Evolutionary conservation across 805 yeast species (phyloP).

Genomic region (Nakazawaea peltata): DNA sequence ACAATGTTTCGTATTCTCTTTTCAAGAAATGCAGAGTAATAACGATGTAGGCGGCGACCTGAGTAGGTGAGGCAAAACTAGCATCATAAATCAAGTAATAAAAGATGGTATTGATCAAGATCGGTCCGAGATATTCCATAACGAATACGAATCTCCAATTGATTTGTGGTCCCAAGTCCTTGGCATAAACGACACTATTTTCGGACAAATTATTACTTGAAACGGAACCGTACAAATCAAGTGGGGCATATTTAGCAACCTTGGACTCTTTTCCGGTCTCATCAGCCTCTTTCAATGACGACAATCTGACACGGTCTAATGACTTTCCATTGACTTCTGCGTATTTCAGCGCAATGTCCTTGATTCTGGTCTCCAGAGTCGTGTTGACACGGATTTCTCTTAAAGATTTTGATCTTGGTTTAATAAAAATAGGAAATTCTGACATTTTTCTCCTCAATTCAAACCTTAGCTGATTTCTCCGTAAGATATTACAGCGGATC

Average conservation of each 20-base stretch:
- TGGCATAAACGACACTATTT: conserved; percentile 45
- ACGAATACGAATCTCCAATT: conserved; percentile 88
- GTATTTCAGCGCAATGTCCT: conserved; percentile 31
- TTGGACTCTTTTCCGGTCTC: conserved; percentile 20
- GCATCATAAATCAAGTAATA: conserved; percentile 37
- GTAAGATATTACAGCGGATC: too few species aligned
- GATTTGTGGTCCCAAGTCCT: conserved; percentile 91
- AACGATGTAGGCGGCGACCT: conserved; percentile 43
- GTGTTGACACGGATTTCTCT: conserved; percentile 37
- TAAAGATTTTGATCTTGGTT: conserved; percentile 54
- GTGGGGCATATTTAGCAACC: conserved; percentile 30
- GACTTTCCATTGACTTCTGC: conserved; percentile 29
- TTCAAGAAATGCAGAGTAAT: conserved; percentile 73
- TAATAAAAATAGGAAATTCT: conserved; percentile 29
- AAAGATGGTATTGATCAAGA: conserved; percentile 66
- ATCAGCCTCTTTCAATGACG: conserved; percentile 27
- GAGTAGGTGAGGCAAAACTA: conserved; percentile 39
- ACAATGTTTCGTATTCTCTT: conserved; percentile 82
- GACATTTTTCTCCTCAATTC: not conserved
- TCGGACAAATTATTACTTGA: conserved; percentile 34
- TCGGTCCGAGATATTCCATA: conserved; percentile 86
- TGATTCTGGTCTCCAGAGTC: conserved; percentile 24
- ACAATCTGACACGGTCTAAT: conserved; percentile 48
- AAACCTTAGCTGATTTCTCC: too few species aligned
- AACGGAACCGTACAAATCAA: conserved; percentile 37